These are phyloP conservation scores for Aschersonia sp. DNA, from an alignment of 2,329 filamentous ascomycete genomes.

Conservation along the genomic window DNA sequence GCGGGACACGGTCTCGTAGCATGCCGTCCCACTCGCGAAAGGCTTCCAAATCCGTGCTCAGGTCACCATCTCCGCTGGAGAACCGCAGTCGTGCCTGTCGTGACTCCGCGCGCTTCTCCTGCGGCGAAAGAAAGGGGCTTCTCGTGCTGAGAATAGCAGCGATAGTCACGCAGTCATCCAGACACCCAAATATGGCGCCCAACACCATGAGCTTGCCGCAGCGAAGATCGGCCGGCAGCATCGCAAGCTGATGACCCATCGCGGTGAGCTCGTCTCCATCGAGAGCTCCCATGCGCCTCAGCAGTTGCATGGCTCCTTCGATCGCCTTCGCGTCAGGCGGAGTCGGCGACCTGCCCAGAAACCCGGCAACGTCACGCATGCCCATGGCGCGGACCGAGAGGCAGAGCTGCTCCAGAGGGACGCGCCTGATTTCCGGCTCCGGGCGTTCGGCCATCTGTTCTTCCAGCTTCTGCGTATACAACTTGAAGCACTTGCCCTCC, in stretches of 20 bases:
- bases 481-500: slow-evolving; percentile 84
- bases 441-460: slow-evolving; percentile 75
- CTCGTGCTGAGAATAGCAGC: slow-evolving; percentile 83
- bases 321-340: slow-evolving; percentile 78
- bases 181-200: slow-evolving; percentile 81
- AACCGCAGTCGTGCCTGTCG: slow-evolving; percentile 65
- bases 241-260: slow-evolving; percentile 80
- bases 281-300: slow-evolving; percentile 76
- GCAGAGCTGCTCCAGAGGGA: slow-evolving; percentile 87
- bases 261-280: slow-evolving; percentile 79
- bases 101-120: slow-evolving; percentile 69
- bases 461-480: slow-evolving; percentile 80
- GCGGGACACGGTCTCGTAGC: slow-evolving; percentile 39
- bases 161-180: slow-evolving; percentile 78
- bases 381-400: slow-evolving; percentile 93
- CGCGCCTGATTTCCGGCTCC: slow-evolving; percentile 84
- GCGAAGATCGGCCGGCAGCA: slow-evolving; percentile 85
- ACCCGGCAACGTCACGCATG: slow-evolving; percentile 63
- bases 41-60: slow-evolving; percentile 74
- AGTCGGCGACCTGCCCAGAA: slow-evolving; percentile 75
- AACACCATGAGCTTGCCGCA: slow-evolving; percentile 94
- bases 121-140: slow-evolving; percentile 74
- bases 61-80: slow-evolving; percentile 64
- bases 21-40: slow-evolving; percentile 71
- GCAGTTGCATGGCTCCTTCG: slow-evolving; percentile 64